phyloP scores from a whole-genome alignment of 1,139 yeast genomes.

The Yamadazyma epiphylla region DNA sequence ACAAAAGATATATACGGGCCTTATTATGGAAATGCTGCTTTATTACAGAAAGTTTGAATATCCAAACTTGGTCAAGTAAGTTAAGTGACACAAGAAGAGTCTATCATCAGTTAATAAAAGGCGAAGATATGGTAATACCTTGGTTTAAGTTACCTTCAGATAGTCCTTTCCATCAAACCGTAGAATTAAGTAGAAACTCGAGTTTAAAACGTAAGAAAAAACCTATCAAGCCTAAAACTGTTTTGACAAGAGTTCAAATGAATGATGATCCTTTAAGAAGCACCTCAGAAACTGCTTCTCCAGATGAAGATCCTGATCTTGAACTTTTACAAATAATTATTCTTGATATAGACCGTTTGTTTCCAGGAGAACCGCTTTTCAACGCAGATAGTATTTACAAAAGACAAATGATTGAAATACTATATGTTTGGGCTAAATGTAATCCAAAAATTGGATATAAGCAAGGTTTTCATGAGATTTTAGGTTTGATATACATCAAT shows the following conservation, averaged over 20 bases:
- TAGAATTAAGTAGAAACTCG: slow-evolving; percentile 13
- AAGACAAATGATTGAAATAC: slow-evolving; percentile 44
- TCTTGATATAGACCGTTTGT: slow-evolving; percentile 59
- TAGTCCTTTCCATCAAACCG: slow-evolving; percentile 22
- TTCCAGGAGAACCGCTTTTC: slow-evolving; percentile 58
- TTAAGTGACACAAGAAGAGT: slow-evolving; percentile 31
- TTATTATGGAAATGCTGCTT: slow-evolving; percentile 39
- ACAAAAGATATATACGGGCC: slow-evolving; percentile 25
- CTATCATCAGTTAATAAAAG: slow-evolving; percentile 30
- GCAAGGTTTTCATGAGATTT: slow-evolving; percentile 69
- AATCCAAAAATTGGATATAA: slow-evolving; percentile 55
- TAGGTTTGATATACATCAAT: slow-evolving; percentile 55
- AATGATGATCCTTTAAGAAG: slow-evolving; percentile 12
- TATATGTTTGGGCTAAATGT: slow-evolving; percentile 53
- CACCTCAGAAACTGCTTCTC: background rate
- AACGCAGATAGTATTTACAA: slow-evolving; percentile 25
- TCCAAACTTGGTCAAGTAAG: slow-evolving; percentile 31
- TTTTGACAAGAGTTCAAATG: slow-evolving; percentile 12
- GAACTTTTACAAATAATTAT: slow-evolving; percentile 45
- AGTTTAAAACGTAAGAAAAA: slow-evolving; percentile 10
- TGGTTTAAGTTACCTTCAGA: slow-evolving; percentile 36
- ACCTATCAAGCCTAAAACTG: slow-evolving; percentile 11
- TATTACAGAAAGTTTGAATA: slow-evolving; percentile 36
- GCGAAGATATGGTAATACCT: slow-evolving; percentile 35
- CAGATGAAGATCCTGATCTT: slow-evolving; percentile 12